A percentile compares a stretch with the other conserved stretches of the same genome.
Conservation (phyloP, 228 moss, liverwort and hornwort species). For the Sphagnum magellanicum region DNA sequence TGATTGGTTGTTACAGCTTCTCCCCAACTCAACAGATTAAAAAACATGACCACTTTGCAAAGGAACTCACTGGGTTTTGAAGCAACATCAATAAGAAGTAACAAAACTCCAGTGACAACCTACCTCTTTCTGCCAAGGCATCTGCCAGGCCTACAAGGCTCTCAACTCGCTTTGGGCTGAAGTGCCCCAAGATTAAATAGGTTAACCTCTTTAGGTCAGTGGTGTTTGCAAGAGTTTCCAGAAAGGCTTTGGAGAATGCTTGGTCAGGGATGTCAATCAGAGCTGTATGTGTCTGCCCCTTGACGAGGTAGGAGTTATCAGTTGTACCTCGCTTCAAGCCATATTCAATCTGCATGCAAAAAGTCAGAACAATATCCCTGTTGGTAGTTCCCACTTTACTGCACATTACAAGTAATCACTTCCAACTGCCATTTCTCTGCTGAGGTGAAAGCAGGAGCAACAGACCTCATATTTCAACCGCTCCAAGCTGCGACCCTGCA, state of each 20-base stretch:
- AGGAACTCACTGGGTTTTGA: neutral
- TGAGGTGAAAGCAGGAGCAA: neutral
- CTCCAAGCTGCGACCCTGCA: slow-evolving; percentile 58
- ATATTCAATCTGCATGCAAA: slow-evolving; percentile 72
- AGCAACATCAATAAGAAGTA: neutral
- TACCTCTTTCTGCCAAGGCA: slow-evolving; percentile 60
- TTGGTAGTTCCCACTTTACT: neutral
- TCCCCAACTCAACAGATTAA: neutral
- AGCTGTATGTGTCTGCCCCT: slow-evolving; percentile 44
- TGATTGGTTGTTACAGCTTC: too few species aligned
- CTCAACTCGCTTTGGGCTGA: slow-evolving; percentile 83
- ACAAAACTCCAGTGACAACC: neutral
- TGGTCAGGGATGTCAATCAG: slow-evolving; percentile 82
- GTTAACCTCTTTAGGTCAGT: slow-evolving; percentile 51
- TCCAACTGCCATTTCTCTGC: too few species aligned
- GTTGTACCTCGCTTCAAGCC: slow-evolving; percentile 86
- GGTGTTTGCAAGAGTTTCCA: slow-evolving; percentile 37
- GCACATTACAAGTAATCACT: too few species aligned
- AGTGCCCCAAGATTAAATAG: slow-evolving; percentile 71
- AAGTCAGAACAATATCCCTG: neutral
- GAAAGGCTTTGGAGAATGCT: slow-evolving; percentile 63
- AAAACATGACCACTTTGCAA: neutral
- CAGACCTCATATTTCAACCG: slow-evolving; percentile 81
- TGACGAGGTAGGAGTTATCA: slow-evolving; percentile 83
- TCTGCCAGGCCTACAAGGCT: slow-evolving; percentile 63